Evolutionary conservation across 352 stramenopile species (phyloP).

Genomic region (Globisporangium abappressorium): DNA sequence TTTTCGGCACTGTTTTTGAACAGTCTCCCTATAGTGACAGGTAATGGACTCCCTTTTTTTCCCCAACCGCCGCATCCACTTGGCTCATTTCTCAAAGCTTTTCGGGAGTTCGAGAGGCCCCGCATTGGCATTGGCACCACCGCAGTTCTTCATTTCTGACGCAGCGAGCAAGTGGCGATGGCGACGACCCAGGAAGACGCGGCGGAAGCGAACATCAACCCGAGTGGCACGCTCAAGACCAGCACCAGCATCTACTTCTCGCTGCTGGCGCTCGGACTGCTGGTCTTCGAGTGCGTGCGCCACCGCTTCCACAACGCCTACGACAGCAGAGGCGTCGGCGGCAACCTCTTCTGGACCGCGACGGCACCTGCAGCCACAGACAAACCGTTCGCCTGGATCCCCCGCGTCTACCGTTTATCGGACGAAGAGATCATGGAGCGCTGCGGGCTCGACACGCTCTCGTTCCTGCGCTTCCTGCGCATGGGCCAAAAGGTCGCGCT

Average conservation of each 20-base stretch:
- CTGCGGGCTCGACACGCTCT: constrained; percentile 76
- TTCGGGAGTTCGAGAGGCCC: not conserved
- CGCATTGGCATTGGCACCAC: not conserved
- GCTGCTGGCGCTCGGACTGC: constrained; percentile 38
- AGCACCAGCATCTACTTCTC: constrained; percentile 66
- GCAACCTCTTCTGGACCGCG: constrained; percentile 31
- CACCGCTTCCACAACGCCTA: constrained; percentile 53
- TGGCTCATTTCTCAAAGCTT: not conserved
- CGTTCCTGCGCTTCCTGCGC: constrained; percentile 65
- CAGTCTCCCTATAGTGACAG: not conserved
- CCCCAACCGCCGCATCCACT: constrained; percentile 8
- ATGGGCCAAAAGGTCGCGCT: constrained; percentile 68
- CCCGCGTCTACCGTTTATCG: constrained; percentile 31
- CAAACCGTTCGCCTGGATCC: constrained; percentile 54
- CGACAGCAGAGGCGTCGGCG: constrained; percentile 37
- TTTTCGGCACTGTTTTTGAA: not conserved
- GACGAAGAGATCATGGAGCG: constrained; percentile 67
- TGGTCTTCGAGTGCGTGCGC: constrained; percentile 64
- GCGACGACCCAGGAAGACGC: constrained; percentile 51
- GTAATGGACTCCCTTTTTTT: constrained; percentile 2
- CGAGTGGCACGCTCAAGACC: constrained; percentile 66
- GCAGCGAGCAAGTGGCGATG: constrained; percentile 7
- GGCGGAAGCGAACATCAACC: constrained; percentile 48
- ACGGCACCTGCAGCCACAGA: not conserved
- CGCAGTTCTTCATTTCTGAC: not conserved